Conservation (phyloP, 441 rosid genomes). For the Kokia cookei region DNA sequence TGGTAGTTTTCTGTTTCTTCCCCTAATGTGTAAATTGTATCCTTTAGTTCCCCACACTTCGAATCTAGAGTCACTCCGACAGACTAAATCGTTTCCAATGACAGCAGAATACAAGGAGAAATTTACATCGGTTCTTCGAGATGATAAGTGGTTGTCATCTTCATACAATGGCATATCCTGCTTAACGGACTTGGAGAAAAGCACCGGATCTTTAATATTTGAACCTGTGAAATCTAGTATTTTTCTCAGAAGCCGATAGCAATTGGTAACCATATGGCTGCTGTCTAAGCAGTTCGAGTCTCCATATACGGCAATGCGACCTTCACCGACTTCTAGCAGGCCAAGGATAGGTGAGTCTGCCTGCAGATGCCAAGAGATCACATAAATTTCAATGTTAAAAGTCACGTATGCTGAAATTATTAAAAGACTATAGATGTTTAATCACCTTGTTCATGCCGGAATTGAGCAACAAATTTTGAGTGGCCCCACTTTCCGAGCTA, state of each 20-base stretch:
- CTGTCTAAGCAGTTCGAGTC: constrained; percentile 98
- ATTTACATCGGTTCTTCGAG: constrained; percentile 88
- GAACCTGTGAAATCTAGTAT: constrained; percentile 75
- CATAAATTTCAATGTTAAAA: not conserved
- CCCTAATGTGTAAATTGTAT: constrained; percentile 62
- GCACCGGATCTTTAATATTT: constrained; percentile 67
- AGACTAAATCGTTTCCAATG: constrained; percentile 66
- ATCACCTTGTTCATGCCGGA: constrained; percentile 67
- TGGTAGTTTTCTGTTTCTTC: constrained; percentile 70
- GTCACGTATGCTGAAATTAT: not conserved
- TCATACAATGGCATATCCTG: constrained; percentile 41
- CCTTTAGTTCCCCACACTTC: constrained; percentile 98
- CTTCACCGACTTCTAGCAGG: constrained; percentile 64
- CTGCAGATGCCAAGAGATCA: constrained; percentile 2
- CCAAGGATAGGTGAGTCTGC: constrained; percentile 89
- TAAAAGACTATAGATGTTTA: not conserved
- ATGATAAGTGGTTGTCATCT: constrained; percentile 72
- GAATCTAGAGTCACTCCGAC: constrained; percentile 76
- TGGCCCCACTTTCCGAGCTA: constrained; percentile 97
- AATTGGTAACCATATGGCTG: constrained; percentile 98
- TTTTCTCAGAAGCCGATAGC: constrained; percentile 90
- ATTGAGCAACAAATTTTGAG: constrained; percentile 65
- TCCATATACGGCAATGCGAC: constrained; percentile 85
- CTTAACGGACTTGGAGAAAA: constrained; percentile 57
- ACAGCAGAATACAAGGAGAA: constrained; percentile 84